These are phyloP conservation scores for Paramecium sexaurelia DNA, from an alignment of 73 alveolate species.

Conservation along the genomic window DNA sequence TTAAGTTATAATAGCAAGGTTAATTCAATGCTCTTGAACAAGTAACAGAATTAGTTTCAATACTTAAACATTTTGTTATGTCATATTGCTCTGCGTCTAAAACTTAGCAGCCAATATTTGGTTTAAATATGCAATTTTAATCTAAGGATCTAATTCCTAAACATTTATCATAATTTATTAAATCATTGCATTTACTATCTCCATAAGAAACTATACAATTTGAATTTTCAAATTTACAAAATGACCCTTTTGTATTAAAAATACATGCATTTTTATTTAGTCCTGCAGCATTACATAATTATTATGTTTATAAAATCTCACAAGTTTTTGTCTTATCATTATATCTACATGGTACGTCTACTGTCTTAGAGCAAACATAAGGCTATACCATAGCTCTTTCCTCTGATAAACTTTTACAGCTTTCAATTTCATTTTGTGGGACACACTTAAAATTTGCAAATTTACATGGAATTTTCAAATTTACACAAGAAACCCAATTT, in stretches of 20 bases:
- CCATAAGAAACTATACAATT: neutral
- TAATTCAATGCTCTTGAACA: neutral
- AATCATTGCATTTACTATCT: neutral
- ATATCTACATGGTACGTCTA: neutral
- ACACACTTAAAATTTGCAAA: neutral
- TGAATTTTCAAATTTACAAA: neutral
- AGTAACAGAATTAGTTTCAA: neutral
- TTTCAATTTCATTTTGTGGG: neutral
- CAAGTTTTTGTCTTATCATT: neutral
- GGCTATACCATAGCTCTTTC: neutral
- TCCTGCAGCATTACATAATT: neutral
- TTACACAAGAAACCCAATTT: neutral
- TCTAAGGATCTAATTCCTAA: neutral
- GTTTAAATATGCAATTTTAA: neutral
- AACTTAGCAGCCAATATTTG: neutral
- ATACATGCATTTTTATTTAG: neutral
- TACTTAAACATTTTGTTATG: too few relatives aligned
- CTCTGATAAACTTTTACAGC: neutral
- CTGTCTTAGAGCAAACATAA: neutral
- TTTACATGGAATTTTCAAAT: neutral
- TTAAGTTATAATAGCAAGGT: neutral
- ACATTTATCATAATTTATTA: neutral
- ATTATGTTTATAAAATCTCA: neutral
- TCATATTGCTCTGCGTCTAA: neutral
- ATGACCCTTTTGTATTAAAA: neutral